Base-by-base conservation (phyloP, 495 filamentous ascomycete genomes). In the Tuber indicum region DNA sequence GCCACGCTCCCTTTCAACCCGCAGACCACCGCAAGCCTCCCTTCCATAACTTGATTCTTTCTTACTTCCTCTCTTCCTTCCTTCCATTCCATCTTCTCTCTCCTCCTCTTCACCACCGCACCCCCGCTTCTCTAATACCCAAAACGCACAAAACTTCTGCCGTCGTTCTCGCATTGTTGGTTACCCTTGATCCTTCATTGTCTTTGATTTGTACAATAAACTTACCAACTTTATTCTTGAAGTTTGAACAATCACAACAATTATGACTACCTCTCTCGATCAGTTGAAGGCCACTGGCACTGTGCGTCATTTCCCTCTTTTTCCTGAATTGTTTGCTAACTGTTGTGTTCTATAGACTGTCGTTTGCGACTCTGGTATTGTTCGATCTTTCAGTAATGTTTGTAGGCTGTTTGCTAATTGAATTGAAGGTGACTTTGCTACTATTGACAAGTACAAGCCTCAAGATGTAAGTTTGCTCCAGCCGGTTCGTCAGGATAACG, bases 381-480 rank as follows among this genome's bases (percentile, higher is more conserved):
- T 71, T 74, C 72, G 36, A 52, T 71, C 42, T 46, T 70, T 73
- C 74, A 78, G 75, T 70, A 39, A 42, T 16, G 16, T 49, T 75
- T 66, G 46, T 72, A 3, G 62, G 26, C 39, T 43, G 69, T 76
- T 66, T 66, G 66, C 73, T 75, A 73, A 78, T 70, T 41, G 36
- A 45, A 47, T 70, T 74, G 66, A 76, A 81, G 91, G 91, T 89
- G 92, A 94, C 86, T 94, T 93, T 86, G 91, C 91, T 80, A 91
- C 94, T 84, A 99, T 99, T 86, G 94, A 88, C 89, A 98, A 99
- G 88, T 99, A 99, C 90, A 96, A 97, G 90, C 96, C 96, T 75
- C 94, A 98, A 90, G 96, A 99, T 92, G 96, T 83, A 77, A 73
- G 76, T 75, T 42, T 66, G 23, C 3, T 39, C 32, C 45, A 10